Conservation (phyloP, 2,329 filamentous ascomycete genomes). For the Neofusicoccum umdonicola region DNA sequence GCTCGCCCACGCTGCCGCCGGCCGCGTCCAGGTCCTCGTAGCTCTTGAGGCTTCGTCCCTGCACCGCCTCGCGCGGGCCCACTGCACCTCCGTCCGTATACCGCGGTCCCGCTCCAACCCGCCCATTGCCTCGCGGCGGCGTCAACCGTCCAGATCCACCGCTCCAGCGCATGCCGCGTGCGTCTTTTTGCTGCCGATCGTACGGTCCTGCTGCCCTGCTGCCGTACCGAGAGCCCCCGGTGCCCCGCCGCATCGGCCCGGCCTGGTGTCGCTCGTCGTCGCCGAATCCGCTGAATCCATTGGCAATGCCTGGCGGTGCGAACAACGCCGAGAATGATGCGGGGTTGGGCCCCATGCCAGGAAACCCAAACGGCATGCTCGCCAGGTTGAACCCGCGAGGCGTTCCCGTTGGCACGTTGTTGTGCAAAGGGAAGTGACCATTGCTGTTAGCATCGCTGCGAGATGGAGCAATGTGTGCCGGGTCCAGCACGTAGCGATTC, state of each 20-base stretch:
- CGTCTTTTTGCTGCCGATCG: conserved; percentile 38
- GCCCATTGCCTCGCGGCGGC: conserved; percentile 46
- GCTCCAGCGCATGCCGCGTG: conserved; percentile 47
- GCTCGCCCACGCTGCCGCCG: conserved; percentile 67
- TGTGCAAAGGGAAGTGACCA: conserved; percentile 84
- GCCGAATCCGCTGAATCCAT: conserved; percentile 60
- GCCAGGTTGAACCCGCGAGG: conserved; percentile 88
- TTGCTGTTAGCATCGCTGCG: conserved; percentile 93
- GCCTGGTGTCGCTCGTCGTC: conserved; percentile 38
- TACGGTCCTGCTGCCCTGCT: conserved; percentile 39
- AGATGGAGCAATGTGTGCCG: conserved; percentile 89
- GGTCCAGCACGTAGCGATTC: conserved; percentile 92
- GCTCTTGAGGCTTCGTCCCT: conserved; percentile 89
- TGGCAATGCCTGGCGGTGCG: conserved; percentile 38
- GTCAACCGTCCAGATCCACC: conserved; percentile 49
- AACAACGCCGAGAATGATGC: conserved; percentile 47
- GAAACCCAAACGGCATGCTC: conserved; percentile 64
- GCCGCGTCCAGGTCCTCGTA: conserved; percentile 96
- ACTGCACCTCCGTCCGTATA: conserved; percentile 75
- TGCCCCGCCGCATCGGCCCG: conserved; percentile 45
- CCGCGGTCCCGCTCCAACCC: conserved; percentile 56
- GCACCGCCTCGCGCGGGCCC: conserved; percentile 85
- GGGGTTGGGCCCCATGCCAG: conserved; percentile 46
- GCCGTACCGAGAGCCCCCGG: conserved; percentile 32
- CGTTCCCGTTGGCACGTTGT: conserved; percentile 76